These are phyloP conservation scores for Phytophthora agathidicida DNA, from an alignment of 352 stramenopile species.

Conservation along the genomic window DNA sequence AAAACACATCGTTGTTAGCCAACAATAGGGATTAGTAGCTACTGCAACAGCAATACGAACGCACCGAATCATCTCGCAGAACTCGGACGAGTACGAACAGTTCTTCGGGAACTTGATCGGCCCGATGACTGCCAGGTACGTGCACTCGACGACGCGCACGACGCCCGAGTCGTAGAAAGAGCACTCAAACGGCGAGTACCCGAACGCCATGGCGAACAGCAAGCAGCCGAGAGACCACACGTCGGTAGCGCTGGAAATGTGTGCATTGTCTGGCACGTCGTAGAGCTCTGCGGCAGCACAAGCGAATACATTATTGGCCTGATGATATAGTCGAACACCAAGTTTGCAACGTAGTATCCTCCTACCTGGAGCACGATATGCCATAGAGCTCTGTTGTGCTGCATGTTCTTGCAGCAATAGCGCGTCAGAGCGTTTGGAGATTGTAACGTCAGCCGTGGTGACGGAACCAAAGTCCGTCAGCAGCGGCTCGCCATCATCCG, in stretches of 20 bases:
- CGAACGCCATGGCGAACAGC: constrained; percentile 89
- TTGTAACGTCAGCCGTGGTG: constrained; percentile 60
- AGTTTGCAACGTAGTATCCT: neutral
- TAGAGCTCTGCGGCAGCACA: constrained; percentile 71
- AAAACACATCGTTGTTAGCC: constrained; percentile 24
- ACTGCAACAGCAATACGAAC: constrained; percentile 2
- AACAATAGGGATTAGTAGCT: no score
- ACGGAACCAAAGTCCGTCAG: constrained; percentile 91
- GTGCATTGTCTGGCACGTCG: constrained; percentile 73
- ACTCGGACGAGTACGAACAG: constrained; percentile 56
- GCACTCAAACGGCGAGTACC: constrained; percentile 91
- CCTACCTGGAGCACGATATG: constrained; percentile 83
- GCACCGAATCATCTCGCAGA: constrained; percentile 81
- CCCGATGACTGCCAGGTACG: constrained; percentile 87
- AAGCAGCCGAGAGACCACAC: constrained; percentile 92
- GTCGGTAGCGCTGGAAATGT: constrained; percentile 81
- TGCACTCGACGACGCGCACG: constrained; percentile 81
- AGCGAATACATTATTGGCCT: neutral
- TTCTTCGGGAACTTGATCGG: constrained; percentile 77
- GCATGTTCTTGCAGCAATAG: constrained; percentile 85
- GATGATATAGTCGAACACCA: neutral
- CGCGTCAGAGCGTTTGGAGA: constrained; percentile 78
- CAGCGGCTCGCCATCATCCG: constrained; percentile 76
- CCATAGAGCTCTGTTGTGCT: constrained; percentile 86
- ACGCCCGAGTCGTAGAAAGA: constrained; percentile 76